Conservation (phyloP, 371 early-diverging fungal species). For the Mortierella sp. region DNA sequence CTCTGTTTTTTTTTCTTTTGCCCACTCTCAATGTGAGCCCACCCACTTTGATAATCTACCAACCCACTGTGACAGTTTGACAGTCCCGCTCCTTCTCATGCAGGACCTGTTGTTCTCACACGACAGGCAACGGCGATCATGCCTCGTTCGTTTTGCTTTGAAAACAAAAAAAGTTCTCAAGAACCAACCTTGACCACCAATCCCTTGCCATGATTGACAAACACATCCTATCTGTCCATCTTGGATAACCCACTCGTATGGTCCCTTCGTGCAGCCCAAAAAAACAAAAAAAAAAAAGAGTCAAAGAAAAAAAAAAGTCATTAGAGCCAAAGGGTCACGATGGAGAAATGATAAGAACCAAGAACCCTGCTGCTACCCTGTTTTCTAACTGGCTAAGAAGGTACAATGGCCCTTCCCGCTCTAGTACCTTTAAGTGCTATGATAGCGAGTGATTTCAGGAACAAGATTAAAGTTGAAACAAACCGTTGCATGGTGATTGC, state of each 20-base stretch:
- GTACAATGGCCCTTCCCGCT: no score
- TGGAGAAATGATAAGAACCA: no score
- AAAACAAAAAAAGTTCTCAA: no score
- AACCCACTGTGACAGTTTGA: neutral
- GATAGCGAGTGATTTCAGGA: neutral
- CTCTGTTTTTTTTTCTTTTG: neutral
- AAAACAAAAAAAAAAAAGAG: no score
- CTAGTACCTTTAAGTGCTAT: no score
- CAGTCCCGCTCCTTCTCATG: neutral
- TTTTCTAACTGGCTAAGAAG: neutral
- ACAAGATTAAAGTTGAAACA: conserved; percentile 3
- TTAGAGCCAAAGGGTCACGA: conserved; percentile 1
- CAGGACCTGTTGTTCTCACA: neutral
- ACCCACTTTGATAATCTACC: neutral
- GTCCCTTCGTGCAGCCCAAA: neutral
- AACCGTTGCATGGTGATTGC: neutral
- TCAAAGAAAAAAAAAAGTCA: neutral
- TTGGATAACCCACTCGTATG: neutral
- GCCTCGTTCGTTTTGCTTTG: no score
- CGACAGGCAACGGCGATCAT: neutral
- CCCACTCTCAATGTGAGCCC: neutral
- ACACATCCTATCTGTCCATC: neutral
- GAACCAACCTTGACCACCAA: neutral
- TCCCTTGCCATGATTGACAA: neutral
- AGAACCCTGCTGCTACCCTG: no score